Evolutionary conservation across 768 basidiomycete species (phyloP), one percentile per base, ranked within the genome.

Genomic region (Tephrocybe sp.): DNA sequence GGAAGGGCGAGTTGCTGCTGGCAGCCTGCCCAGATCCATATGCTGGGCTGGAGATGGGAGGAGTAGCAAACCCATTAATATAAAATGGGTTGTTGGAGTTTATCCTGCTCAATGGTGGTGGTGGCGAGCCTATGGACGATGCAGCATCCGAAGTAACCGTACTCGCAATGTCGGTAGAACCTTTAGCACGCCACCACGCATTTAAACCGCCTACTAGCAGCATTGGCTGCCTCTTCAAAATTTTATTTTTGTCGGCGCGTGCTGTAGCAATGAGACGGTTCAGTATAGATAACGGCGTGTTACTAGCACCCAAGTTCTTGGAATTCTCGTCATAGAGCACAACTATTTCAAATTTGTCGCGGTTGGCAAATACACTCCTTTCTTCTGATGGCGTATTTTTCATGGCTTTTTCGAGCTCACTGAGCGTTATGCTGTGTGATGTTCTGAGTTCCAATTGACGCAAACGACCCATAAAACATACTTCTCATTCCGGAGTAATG

Each of bases 341-440:
- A 21, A 99, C 84, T 18, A 95, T 68, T 58, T 97, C 94, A 64
- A 90, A 96, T 59, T 88, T 86, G 61, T 93, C 83, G 34, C 96
- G 88, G 54, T 92, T 88, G 36, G 72, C 66, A 66, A 98, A 98
- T n/a, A 89, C 74, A 2, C 76, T 75, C 39, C 74, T 74, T 68
- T 98, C 95, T 33, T 77, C 64, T 32, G 77, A 73, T 1, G 95
- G 91, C 0, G 81, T 83, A 28, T 90, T 72, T 3, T 81, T 70
- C 50, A 97, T 78, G 0, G 90, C 77, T 53, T 87, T 77, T 67
- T 96, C 93, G 9, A 98, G 78, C 23, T 72, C 73, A 39, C 76
- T 67, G 1, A 84, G 80, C 4, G 79, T 83, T 53, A 93, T 73
- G 37, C 93, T 96, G 60, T 9, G 36, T 39, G 7, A 17, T 51